Percentiles rank a stretch among this genome's conserved stretches.
Evolutionary conservation across 352 stramenopile genomes (phyloP).

Genomic region (Globisporangium camurandrum): DNA sequence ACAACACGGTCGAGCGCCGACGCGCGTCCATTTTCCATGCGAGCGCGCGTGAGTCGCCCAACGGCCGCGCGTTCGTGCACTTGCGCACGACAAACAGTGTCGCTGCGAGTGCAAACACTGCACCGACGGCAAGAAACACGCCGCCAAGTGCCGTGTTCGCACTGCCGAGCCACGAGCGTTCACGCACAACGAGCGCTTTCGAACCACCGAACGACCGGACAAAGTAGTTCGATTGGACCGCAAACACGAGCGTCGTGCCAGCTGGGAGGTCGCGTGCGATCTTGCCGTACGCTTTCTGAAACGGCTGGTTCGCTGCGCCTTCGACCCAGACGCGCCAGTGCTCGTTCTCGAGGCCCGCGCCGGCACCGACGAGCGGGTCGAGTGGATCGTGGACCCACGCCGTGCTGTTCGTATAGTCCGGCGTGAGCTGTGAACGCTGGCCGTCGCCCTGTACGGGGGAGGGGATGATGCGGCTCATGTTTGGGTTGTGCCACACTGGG

Average conservation of each 20-base stretch:
- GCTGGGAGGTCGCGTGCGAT: slow-evolving; percentile 46
- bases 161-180: slow-evolving; percentile 64
- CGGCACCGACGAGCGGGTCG: slow-evolving; percentile 28
- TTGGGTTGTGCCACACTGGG: slow-evolving; percentile 64
- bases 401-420: slow-evolving; percentile 73
- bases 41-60: slow-evolving; percentile 43
- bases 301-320: slow-evolving; percentile 44
- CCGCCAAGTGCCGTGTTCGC: slow-evolving; percentile 42
- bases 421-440: slow-evolving; percentile 22
- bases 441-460: slow-evolving; percentile 20
- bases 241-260: slow-evolving; percentile 55
- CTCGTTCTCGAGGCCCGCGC: slow-evolving; percentile 61
- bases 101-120: slow-evolving; percentile 37
- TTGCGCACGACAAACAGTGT: slow-evolving; percentile 42
- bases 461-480: slow-evolving; percentile 67
- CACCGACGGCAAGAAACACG: slow-evolving; percentile 50
- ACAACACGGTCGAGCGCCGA: background rate
- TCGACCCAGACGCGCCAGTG: slow-evolving; percentile 75
- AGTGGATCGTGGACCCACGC: slow-evolving; percentile 56
- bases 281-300: slow-evolving; percentile 64
- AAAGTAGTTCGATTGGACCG: slow-evolving; percentile 78
- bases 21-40: slow-evolving; percentile 45
- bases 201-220: slow-evolving; percentile 52
- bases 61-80: slow-evolving; percentile 31
- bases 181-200: slow-evolving; percentile 61